Percentiles rank a stretch among this genome's conserved stretches.
These are phyloP conservation scores for Larix kaempferi DNA, from an alignment of 75 land plant genomes.

Conservation along the genomic window DNA sequence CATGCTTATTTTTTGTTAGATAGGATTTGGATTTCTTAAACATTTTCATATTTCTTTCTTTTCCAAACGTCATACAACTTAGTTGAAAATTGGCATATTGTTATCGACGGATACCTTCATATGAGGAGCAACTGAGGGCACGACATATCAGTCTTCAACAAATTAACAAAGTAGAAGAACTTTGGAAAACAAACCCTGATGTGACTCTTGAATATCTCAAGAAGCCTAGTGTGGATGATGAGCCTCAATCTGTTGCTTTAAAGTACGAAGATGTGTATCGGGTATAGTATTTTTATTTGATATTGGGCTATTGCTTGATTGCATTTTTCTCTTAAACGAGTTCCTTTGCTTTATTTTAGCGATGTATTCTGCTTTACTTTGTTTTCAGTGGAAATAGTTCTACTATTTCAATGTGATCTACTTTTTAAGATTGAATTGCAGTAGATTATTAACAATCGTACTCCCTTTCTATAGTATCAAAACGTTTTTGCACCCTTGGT, in stretches of 20 bases:
- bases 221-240: slow-evolving; percentile 99
- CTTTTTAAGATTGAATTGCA: not conserved
- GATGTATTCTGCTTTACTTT: not conserved
- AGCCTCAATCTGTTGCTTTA: slow-evolving; percentile 90
- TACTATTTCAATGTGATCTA: not conserved
- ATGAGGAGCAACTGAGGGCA: slow-evolving; percentile 97
- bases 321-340: not conserved
- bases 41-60: no score
- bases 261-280: slow-evolving; percentile 99
- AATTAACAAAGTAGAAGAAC: slow-evolving; percentile 97
- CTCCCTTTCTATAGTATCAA: slow-evolving; percentile 71
- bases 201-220: slow-evolving; percentile 97
- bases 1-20: not conserved
- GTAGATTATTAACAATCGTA: not conserved
- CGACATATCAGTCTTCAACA: slow-evolving; percentile 98
- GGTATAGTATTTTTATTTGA: slow-evolving; percentile 28
- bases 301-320: not conserved
- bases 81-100: not conserved
- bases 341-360: not conserved
- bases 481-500: slow-evolving; percentile 99
- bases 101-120: slow-evolving; percentile 80
- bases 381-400: not conserved
- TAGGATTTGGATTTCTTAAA: not conserved
- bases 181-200: slow-evolving; percentile 99
- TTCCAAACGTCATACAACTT: no score